Percentiles rank a stretch among this genome's conserved stretches.
Conservation (phyloP, 345 rosid genomes). For the Nephelium lappaceum region DNA sequence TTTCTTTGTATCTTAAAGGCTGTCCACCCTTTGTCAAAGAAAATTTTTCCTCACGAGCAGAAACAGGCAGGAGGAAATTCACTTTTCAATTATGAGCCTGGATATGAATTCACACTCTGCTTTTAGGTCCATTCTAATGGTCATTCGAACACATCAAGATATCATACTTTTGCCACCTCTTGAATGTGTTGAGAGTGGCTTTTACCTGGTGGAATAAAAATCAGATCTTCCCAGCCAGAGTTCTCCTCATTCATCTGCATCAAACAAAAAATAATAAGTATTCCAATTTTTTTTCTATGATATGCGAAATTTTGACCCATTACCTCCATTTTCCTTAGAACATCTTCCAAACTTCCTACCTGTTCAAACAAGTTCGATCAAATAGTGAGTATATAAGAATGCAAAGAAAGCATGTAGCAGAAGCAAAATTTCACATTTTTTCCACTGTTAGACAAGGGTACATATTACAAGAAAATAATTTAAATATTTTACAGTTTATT, state of each 20-base stretch:
- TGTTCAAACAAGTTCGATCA: slow-evolving; percentile 35
- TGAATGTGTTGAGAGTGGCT: slow-evolving; percentile 86
- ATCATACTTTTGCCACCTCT: slow-evolving; percentile 49
- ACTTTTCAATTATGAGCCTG: slow-evolving; percentile 4
- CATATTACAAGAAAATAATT: not conserved
- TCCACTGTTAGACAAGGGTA: not conserved
- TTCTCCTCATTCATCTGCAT: slow-evolving; percentile 79
- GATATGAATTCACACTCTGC: slow-evolving; percentile 20
- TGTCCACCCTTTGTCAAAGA: slow-evolving; percentile 20
- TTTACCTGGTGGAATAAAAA: slow-evolving; percentile 96
- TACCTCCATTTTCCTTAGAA: slow-evolving; percentile 94
- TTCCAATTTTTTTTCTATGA: not conserved
- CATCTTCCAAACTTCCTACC: slow-evolving; percentile 97
- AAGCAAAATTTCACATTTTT: not conserved
- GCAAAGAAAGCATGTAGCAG: not conserved
- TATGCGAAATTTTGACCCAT: not conserved
- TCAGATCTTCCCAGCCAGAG: slow-evolving; percentile 94
- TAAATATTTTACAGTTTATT: not conserved
- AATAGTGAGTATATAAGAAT: not conserved
- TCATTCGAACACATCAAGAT: slow-evolving; percentile 15
- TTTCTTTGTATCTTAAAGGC: slow-evolving; percentile 17
- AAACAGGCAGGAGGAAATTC: not conserved
- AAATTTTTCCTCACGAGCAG: not conserved
- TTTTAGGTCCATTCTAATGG: slow-evolving; percentile 9
- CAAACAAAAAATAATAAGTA: slow-evolving; percentile 17